Evolutionary conservation across 2,329 filamentous ascomycete species (phyloP).

Genomic region (Didymellaceae sp.): DNA sequence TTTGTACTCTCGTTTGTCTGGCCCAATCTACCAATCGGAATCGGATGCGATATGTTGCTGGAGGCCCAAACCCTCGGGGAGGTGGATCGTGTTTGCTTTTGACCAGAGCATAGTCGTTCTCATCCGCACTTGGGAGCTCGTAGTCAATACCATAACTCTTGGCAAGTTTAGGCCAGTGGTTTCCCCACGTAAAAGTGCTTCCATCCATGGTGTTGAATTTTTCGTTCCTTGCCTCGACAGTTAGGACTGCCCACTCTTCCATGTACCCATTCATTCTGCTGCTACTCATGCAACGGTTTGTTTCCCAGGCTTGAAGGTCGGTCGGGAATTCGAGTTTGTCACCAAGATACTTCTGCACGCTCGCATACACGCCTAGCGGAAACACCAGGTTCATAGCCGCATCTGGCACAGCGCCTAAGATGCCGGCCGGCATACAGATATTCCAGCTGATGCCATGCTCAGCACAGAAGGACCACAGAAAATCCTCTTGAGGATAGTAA

Average conservation of each 20-base stretch:
- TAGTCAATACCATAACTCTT: slow-evolving; percentile 54
- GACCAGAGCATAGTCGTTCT: slow-evolving; percentile 17
- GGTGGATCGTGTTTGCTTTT: slow-evolving; percentile 37
- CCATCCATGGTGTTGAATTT: slow-evolving; percentile 59
- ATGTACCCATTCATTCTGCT: slow-evolving; percentile 59
- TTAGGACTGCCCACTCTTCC: slow-evolving; percentile 60
- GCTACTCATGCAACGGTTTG: slow-evolving; percentile 50
- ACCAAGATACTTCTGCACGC: slow-evolving; percentile 53
- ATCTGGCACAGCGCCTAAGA: slow-evolving; percentile 58
- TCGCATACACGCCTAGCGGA: slow-evolving; percentile 59
- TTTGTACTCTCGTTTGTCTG: slow-evolving; percentile 49
- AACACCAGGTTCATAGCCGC: slow-evolving; percentile 59
- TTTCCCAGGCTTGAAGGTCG: slow-evolving; percentile 55
- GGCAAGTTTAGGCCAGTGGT: slow-evolving; percentile 57
- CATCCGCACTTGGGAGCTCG: slow-evolving; percentile 35
- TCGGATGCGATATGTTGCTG: slow-evolving; percentile 45
- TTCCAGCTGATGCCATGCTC: slow-evolving; percentile 52
- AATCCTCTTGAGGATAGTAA: slow-evolving; percentile 63
- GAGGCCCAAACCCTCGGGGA: slow-evolving; percentile 52
- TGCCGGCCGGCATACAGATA: slow-evolving; percentile 56
- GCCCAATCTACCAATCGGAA: slow-evolving; percentile 58
- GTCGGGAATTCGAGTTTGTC: slow-evolving; percentile 54
- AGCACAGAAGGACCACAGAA: slow-evolving; percentile 53
- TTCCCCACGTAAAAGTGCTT: slow-evolving; percentile 55
- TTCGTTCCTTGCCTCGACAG: slow-evolving; percentile 51